These are phyloP conservation scores for Fusarium citri DNA, from an alignment of 2,329 filamentous ascomycete genomes.

Conservation along the genomic window DNA sequence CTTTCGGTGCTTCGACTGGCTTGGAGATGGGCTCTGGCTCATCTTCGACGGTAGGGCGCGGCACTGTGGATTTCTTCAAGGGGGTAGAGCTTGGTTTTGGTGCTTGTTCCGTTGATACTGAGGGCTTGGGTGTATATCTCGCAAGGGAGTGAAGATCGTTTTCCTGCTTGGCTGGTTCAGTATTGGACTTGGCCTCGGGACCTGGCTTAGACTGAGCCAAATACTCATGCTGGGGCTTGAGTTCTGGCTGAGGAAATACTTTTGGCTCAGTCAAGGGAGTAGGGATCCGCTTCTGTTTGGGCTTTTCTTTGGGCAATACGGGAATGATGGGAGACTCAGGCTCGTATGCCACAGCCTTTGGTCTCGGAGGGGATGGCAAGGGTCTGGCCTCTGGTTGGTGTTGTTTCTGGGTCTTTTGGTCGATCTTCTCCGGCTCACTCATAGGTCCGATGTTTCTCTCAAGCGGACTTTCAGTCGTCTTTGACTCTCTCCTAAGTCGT, in stretches of 20 bases:
- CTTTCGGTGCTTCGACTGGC: neutral
- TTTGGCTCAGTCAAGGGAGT: neutral
- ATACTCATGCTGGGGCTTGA: neutral
- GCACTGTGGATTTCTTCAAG: neutral
- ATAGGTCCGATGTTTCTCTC: neutral
- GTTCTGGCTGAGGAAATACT: neutral
- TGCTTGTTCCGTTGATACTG: neutral
- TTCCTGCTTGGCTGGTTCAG: neutral
- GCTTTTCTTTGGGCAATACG: neutral
- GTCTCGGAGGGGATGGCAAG: neutral
- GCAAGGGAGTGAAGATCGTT: neutral
- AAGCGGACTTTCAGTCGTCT: neutral
- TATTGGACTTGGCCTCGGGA: neutral
- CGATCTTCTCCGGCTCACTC: neutral
- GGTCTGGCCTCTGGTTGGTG: neutral
- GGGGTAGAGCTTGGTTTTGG: neutral
- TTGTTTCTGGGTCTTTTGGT: neutral
- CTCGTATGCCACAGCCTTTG: neutral
- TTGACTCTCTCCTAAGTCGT: neutral
- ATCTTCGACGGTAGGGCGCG: constrained; percentile 13
- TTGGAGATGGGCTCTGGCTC: neutral
- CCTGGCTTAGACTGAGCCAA: neutral
- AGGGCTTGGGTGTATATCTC: neutral
- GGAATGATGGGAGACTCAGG: constrained; percentile 2
- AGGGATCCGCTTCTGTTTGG: neutral